phyloP scores from a whole-genome alignment of 176 grass and related monocot species.

The Cenchrus americanus region DNA sequence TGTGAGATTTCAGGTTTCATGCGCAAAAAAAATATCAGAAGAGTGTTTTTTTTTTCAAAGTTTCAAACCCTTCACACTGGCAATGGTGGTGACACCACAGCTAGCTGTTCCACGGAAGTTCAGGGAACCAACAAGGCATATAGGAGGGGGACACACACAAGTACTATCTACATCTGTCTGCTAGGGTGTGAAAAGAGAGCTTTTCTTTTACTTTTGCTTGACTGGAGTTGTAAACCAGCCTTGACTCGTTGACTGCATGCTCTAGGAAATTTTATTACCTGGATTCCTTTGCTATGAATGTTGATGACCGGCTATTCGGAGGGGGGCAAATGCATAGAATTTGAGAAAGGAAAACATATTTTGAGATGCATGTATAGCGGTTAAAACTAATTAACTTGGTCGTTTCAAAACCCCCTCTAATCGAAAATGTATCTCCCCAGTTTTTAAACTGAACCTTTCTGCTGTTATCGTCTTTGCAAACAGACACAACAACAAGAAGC shows the following conservation, averaged over 20 bases:
- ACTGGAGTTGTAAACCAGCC: neutral
- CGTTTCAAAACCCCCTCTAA: neutral
- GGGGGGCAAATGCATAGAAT: too few relatives aligned
- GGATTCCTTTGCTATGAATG: too few relatives aligned
- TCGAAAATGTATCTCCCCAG: neutral
- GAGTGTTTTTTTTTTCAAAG: neutral
- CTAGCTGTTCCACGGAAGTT: neutral
- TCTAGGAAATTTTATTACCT: too few relatives aligned
- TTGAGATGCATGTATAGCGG: neutral
- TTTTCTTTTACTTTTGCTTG: neutral
- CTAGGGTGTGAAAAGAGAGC: neutral
- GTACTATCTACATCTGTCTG: neutral
- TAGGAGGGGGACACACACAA: neutral
- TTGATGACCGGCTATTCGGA: too few relatives aligned
- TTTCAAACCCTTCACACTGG: slow-evolving; percentile 25
- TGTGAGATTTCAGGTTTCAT: neutral
- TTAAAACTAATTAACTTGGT: too few relatives aligned
- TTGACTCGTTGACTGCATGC: neutral
- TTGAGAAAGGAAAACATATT: too few relatives aligned
- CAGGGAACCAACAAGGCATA: neutral
- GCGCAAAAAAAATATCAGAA: neutral
- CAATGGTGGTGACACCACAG: neutral
- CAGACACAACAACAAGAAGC: neutral
- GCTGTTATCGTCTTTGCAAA: neutral
- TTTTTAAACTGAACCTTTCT: neutral